Evolutionary conservation across 805 yeast genomes (phyloP).

Genomic region (Clavispora fructus): DNA sequence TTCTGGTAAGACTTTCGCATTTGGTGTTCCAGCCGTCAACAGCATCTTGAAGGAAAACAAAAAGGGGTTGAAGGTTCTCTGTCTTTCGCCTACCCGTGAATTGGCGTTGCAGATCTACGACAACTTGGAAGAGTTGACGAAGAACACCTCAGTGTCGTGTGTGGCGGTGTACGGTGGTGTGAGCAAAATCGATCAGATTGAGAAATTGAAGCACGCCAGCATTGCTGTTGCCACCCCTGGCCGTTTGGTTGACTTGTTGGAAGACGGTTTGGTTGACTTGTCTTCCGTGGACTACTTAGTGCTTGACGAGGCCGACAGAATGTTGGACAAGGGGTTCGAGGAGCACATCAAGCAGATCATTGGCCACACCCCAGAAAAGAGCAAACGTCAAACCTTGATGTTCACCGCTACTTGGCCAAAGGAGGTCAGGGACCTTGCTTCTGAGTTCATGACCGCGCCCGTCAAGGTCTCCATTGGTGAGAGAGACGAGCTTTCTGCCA

Average conservation of each 20-base stretch:
- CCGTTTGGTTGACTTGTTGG: conserved; percentile 81
- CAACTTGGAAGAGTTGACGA: conserved; percentile 64
- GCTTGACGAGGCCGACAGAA: conserved; percentile 96
- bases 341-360: conserved; percentile 88
- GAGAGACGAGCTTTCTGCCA: conserved; percentile 90
- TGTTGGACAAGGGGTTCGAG: conserved; percentile 97
- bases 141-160: conserved; percentile 57
- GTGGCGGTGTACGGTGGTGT: conserved; percentile 97
- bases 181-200: conserved; percentile 86
- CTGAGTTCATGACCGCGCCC: conserved; percentile 77
- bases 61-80: conserved; percentile 65
- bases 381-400: conserved; percentile 85
- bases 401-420: conserved; percentile 99
- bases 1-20: conserved; percentile 95
- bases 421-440: conserved; percentile 89
- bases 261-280: conserved; percentile 78
- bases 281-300: conserved; percentile 70
- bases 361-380: conserved; percentile 43
- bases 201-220: conserved; percentile 57
- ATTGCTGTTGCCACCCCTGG: conserved; percentile 99
- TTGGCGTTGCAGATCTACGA: conserved; percentile 91
- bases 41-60: conserved; percentile 46
- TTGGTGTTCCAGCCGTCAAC: conserved; percentile 94
- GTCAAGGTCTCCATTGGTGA: conserved; percentile 90
- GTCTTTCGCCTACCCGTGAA: conserved; percentile 96